phyloP scores from a whole-genome alignment of 352 stramenopile genomes.

The Pythium utonaiense region DNA sequence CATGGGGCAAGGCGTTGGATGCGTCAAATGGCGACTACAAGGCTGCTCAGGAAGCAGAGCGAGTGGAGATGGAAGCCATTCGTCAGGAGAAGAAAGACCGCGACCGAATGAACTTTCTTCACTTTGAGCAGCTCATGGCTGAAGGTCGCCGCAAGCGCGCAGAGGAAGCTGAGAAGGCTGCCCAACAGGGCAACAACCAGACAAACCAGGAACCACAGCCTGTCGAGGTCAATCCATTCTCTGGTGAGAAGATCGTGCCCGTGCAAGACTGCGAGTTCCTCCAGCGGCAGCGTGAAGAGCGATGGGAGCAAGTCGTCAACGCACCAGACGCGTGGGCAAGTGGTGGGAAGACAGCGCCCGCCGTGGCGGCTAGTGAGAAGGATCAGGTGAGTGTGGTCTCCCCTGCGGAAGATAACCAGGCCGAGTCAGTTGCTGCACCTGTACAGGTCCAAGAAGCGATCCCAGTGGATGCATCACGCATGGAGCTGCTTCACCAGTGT shows the following conservation, averaged over 20 bases:
- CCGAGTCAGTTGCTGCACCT: constrained; percentile 5
- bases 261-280: constrained; percentile 61
- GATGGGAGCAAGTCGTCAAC: constrained; percentile 66
- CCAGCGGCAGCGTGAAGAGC: constrained; percentile 53
- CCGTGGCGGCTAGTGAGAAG: neutral
- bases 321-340: constrained; percentile 14
- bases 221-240: constrained; percentile 56
- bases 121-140: constrained; percentile 87
- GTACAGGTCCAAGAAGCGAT: constrained; percentile 26
- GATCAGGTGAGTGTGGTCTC: neutral
- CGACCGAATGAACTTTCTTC: constrained; percentile 83
- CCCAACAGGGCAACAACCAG: constrained; percentile 17
- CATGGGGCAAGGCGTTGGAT: constrained; percentile 65
- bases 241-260: constrained; percentile 64
- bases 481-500: constrained; percentile 72
- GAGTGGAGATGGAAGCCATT: constrained; percentile 79
- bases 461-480: constrained; percentile 42
- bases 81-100: constrained; percentile 83
- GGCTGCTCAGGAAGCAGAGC: constrained; percentile 76
- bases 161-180: constrained; percentile 32
- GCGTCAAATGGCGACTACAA: constrained; percentile 72
- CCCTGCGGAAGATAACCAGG: constrained; percentile 26
- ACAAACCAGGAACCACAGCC: constrained; percentile 6
- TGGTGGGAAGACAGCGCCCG: neutral
- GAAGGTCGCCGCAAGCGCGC: constrained; percentile 57